phyloP scores from a whole-genome alignment of 202 grass and related monocot species.

The Musa balbisiana region DNA sequence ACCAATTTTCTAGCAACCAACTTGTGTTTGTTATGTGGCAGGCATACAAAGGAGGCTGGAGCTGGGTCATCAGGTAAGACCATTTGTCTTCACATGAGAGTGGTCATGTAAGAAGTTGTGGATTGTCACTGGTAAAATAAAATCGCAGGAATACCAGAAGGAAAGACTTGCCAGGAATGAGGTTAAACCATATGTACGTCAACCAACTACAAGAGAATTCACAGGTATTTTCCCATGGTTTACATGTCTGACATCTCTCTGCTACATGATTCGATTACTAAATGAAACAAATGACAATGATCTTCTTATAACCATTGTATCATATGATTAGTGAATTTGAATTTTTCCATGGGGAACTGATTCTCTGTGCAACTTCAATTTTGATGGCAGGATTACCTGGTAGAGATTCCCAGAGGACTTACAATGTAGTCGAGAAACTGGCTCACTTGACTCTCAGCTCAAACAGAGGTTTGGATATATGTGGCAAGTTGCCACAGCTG shows the following conservation, averaged over 20 bases:
- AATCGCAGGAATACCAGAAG: neutral
- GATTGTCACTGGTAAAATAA: neutral
- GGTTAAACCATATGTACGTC: neutral
- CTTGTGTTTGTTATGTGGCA: conserved; percentile 24
- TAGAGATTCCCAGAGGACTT: conserved; percentile 35
- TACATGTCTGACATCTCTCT: neutral
- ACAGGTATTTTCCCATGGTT: neutral
- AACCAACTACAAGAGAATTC: neutral
- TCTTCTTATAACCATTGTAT: no score
- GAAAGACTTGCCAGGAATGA: neutral
- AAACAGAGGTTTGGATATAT: conserved; percentile 27
- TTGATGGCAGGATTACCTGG: conserved; percentile 25
- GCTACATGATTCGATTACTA: no score
- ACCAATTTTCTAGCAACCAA: neutral
- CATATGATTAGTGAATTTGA: no score
- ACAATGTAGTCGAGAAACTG: conserved; percentile 49
- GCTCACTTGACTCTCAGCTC: conserved; percentile 50
- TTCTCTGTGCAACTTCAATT: no score
- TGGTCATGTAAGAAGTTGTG: neutral
- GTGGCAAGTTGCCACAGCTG: conserved; percentile 19
- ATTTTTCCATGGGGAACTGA: no score
- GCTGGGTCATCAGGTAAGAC: conserved; percentile 47
- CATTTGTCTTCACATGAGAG: neutral
- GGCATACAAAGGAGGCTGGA: conserved; percentile 86
- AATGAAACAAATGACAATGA: no score